Conservation (phyloP, 441 rosid genomes). For the Gossypium davidsonii region DNA sequence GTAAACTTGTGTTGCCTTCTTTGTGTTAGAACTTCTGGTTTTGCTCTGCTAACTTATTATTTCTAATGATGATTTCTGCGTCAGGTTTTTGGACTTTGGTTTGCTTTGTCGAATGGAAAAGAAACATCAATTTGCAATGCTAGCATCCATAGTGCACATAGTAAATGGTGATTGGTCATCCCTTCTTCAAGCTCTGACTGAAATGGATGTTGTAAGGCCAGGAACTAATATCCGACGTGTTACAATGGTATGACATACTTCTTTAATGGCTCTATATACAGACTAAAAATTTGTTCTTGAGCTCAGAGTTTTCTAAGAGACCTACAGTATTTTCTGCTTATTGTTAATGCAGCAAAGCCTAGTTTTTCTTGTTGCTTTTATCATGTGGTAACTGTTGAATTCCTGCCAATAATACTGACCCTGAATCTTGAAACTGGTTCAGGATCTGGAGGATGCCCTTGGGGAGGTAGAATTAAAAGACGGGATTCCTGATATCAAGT, state of each 20-base stretch:
- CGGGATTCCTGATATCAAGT: slow-evolving; percentile 90
- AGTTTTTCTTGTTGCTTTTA: neutral
- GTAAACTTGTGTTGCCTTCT: slow-evolving; percentile 32
- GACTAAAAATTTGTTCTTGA: neutral
- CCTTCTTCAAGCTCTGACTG: slow-evolving; percentile 68
- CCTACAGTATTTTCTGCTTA: neutral
- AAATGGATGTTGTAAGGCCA: slow-evolving; percentile 86
- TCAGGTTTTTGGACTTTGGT: slow-evolving; percentile 93
- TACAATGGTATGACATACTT: slow-evolving; percentile 54
- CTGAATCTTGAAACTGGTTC: slow-evolving; percentile 26
- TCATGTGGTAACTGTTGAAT: slow-evolving; percentile 5
- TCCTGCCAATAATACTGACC: slow-evolving; percentile 17
- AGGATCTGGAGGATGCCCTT: slow-evolving; percentile 84
- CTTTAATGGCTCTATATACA: neutral
- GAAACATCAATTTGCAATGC: slow-evolving; percentile 91
- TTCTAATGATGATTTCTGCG: slow-evolving; percentile 19
- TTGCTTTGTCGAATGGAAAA: slow-evolving; percentile 89
- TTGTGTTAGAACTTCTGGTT: slow-evolving; percentile 13
- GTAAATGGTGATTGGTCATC: slow-evolving; percentile 89
- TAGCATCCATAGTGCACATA: slow-evolving; percentile 84
- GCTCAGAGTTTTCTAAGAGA: slow-evolving; percentile 11
- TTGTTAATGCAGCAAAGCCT: neutral
- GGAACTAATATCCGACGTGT: slow-evolving; percentile 64
- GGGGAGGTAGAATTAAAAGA: slow-evolving; percentile 78
- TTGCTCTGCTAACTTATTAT: slow-evolving; percentile 17